These are phyloP conservation scores for Falciphora oryzae DNA, from an alignment of 2,329 filamentous ascomycete genomes.

Conservation along the genomic window DNA sequence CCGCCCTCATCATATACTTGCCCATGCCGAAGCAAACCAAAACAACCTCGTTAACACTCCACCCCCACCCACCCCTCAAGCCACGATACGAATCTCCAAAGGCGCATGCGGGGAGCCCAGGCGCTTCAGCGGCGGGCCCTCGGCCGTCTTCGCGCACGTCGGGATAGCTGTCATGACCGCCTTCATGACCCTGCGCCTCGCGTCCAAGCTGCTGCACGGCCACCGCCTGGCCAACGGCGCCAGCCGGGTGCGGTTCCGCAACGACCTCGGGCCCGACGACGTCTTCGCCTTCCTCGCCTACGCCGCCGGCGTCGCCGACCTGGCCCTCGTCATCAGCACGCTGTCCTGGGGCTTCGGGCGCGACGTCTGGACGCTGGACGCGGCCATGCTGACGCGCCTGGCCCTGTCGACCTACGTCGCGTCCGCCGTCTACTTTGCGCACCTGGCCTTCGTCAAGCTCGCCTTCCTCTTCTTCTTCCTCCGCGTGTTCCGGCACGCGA, in stretches of 20 bases:
- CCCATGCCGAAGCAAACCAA: no score
- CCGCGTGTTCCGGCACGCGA: no score
- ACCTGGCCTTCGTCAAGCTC: not conserved
- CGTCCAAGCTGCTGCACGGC: not conserved
- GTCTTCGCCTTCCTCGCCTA: not conserved
- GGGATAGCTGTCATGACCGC: not conserved
- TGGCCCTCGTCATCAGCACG: not conserved
- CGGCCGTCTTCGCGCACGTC: not conserved
- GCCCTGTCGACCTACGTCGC: not conserved
- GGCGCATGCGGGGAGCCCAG: not conserved
- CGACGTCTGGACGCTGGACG: slow-evolving; percentile 5
- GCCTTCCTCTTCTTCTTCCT: no score
- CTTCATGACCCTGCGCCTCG: not conserved
- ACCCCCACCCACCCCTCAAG: no score
- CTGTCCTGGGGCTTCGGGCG: not conserved
- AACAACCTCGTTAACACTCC: no score
- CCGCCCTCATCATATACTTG: no score
- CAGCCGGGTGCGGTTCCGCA: not conserved
- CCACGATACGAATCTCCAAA: not conserved
- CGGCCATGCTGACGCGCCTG: not conserved
- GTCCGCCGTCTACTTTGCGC: not conserved
- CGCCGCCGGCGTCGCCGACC: not conserved
- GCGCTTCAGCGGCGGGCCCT: no score
- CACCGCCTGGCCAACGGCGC: no score
- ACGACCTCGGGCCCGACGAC: not conserved